phyloP scores from a whole-genome alignment of 2,329 filamentous ascomycete genomes.

The Madurella fahalii region DNA sequence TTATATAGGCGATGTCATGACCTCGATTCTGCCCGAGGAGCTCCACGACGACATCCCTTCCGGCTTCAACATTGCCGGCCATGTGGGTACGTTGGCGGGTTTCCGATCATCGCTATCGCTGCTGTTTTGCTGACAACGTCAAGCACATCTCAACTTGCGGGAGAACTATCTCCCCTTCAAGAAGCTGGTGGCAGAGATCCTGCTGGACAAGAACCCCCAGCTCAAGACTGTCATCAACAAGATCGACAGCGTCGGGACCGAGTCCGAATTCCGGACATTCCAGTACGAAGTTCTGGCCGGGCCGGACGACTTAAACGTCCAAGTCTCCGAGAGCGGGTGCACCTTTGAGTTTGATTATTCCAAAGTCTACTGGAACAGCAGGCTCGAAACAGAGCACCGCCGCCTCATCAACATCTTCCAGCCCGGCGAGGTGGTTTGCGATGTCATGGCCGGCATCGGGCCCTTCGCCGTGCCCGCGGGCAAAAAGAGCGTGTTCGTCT shows the following conservation, averaged over 20 bases:
- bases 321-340: slow-evolving; percentile 77
- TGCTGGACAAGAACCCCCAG: slow-evolving; percentile 82
- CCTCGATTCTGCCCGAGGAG: slow-evolving; percentile 73
- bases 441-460: slow-evolving; percentile 96
- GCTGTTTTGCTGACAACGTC: slow-evolving; percentile 13
- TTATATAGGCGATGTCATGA: slow-evolving; percentile 70
- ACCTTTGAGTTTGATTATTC: slow-evolving; percentile 90
- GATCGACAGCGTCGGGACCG: slow-evolving; percentile 77
- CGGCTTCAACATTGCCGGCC: slow-evolving; percentile 84
- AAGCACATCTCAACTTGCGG: slow-evolving; percentile 86
- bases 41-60: slow-evolving; percentile 75
- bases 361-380: slow-evolving; percentile 97
- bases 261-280: slow-evolving; percentile 87
- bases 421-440: slow-evolving; percentile 84
- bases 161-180: slow-evolving; percentile 83
- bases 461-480: slow-evolving; percentile 92
- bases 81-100: slow-evolving; percentile 59
- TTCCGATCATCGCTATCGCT: background rate
- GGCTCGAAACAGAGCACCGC: slow-evolving; percentile 84
- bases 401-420: slow-evolving; percentile 72
- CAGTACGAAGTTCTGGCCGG: slow-evolving; percentile 86
- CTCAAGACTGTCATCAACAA: slow-evolving; percentile 96
- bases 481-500: slow-evolving; percentile 85
- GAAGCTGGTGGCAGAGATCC: slow-evolving; percentile 74
- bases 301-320: slow-evolving; percentile 75